A percentile compares a stretch with the other conserved stretches of the same genome.
Evolutionary conservation across 2,329 filamentous ascomycete genomes (phyloP).

Genomic region (Fusarium piperis): DNA sequence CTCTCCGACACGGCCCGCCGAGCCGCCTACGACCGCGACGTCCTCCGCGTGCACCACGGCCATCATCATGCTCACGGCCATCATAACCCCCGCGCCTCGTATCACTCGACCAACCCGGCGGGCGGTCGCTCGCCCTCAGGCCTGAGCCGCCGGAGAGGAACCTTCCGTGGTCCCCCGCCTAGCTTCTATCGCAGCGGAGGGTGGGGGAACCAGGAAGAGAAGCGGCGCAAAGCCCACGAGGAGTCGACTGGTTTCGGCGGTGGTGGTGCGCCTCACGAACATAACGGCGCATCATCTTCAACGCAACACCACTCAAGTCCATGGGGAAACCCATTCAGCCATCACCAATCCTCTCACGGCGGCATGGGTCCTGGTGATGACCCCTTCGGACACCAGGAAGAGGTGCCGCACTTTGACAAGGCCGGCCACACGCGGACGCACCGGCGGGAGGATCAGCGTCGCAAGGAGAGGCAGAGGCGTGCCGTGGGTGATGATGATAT

Average conservation of each 20-base stretch:
- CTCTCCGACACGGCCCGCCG: slow-evolving; percentile 80
- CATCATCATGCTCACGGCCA: slow-evolving; percentile 45
- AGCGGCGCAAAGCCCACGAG: slow-evolving; percentile 65
- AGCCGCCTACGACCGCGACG: slow-evolving; percentile 80
- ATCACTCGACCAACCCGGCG: slow-evolving; percentile 70
- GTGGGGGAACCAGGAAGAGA: slow-evolving; percentile 73
- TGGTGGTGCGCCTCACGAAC: slow-evolving; percentile 17
- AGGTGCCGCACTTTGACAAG: slow-evolving; percentile 82
- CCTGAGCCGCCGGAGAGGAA: slow-evolving; percentile 76
- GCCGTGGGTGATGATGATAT: slow-evolving; percentile 52
- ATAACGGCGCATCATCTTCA: slow-evolving; percentile 15
- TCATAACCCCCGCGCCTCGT: slow-evolving; percentile 56
- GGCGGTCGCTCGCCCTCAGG: slow-evolving; percentile 84
- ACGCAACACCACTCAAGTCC: slow-evolving; percentile 19
- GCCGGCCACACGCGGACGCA: slow-evolving; percentile 79
- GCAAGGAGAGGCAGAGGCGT: slow-evolving; percentile 47
- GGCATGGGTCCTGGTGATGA: slow-evolving; percentile 71
- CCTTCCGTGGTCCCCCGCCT: slow-evolving; percentile 87
- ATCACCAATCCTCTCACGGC: slow-evolving; percentile 28
- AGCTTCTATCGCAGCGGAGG: slow-evolving; percentile 87
- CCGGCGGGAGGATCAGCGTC: slow-evolving; percentile 64
- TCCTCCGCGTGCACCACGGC: slow-evolving; percentile 55
- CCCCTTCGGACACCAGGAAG: slow-evolving; percentile 57
- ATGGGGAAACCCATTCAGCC: slow-evolving; percentile 36
- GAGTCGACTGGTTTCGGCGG: slow-evolving; percentile 46